These are phyloP conservation scores for Gossypium australe DNA, from an alignment of 345 rosid species.

Conservation along the genomic window DNA sequence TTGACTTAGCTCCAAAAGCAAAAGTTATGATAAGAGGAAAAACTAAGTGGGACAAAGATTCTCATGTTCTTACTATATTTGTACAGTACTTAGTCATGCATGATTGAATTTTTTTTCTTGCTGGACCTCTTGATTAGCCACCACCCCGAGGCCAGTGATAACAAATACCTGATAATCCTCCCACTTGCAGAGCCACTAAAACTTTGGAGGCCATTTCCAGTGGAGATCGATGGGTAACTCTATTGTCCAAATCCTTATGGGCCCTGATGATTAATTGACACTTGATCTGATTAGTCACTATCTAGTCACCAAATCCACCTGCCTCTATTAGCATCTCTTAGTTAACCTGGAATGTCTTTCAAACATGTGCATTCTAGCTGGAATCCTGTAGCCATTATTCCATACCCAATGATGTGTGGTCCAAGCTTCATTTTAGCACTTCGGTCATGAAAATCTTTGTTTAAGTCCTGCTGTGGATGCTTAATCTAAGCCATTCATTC, in stretches of 20 bases:
- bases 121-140: constrained; percentile 37
- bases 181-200: constrained; percentile 55
- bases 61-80: constrained; percentile 28
- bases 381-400: constrained; percentile 18
- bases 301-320: constrained; percentile 13
- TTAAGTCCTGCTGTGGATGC: constrained; percentile 14
- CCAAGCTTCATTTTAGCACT: constrained; percentile 5
- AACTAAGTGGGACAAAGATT: constrained; percentile 24
- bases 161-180: constrained; percentile 34
- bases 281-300: constrained; percentile 22
- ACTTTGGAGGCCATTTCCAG: constrained; percentile 25
- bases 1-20: constrained; percentile 28
- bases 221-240: constrained; percentile 45
- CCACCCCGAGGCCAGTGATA: constrained; percentile 39
- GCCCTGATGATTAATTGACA: constrained; percentile 31
- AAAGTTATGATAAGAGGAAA: constrained; percentile 26
- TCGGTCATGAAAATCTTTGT: constrained; percentile 5
- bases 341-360: constrained; percentile 24
- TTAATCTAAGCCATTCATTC: constrained; percentile 5
- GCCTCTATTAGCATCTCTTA: constrained; percentile 16
- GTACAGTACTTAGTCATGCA: constrained; percentile 42
- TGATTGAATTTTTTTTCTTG: constrained; percentile 35
- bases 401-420: constrained; percentile 12
- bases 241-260: constrained; percentile 32
- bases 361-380: constrained; percentile 11